Percentiles rank a stretch among this genome's conserved stretches.
Conservation (phyloP, 192 early-diverging fungal genomes). For the Diversispora eburnea region DNA sequence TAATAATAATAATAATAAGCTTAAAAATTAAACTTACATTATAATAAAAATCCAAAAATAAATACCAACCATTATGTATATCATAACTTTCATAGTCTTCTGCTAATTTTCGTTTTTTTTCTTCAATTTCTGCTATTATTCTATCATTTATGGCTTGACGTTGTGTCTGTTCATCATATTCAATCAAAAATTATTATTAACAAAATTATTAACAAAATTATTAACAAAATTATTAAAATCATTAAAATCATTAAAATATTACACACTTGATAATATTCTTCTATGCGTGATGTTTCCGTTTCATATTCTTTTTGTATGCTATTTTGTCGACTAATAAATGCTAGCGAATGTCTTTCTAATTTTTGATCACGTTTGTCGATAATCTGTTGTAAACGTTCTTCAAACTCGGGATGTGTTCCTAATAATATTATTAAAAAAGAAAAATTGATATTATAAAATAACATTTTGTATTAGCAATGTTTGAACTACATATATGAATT, state of each 20-base stretch:
- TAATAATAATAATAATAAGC: background rate
- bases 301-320: constrained; percentile 55
- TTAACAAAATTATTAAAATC: background rate
- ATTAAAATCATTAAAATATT: background rate
- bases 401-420: constrained; percentile 63
- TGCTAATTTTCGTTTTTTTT: constrained; percentile 62
- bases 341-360: constrained; percentile 47
- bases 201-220: no score
- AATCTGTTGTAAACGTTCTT: constrained; percentile 54
- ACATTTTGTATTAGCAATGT: background rate
- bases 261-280: constrained; percentile 58
- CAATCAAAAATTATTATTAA: no score
- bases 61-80: constrained; percentile 43
- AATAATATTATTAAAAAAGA: background rate
- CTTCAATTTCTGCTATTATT: constrained; percentile 69
- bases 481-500: background rate
- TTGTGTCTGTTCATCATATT: constrained; percentile 37
- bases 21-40: no score
- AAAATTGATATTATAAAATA: no score
- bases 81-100: constrained; percentile 82
- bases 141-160: constrained; percentile 64
- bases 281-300: constrained; percentile 48
- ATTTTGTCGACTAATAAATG: constrained; percentile 59
- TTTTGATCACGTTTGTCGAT: constrained; percentile 52
- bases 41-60: no score